phyloP scores from a whole-genome alignment of 352 stramenopile species.

The Porosira glacialis region DNA sequence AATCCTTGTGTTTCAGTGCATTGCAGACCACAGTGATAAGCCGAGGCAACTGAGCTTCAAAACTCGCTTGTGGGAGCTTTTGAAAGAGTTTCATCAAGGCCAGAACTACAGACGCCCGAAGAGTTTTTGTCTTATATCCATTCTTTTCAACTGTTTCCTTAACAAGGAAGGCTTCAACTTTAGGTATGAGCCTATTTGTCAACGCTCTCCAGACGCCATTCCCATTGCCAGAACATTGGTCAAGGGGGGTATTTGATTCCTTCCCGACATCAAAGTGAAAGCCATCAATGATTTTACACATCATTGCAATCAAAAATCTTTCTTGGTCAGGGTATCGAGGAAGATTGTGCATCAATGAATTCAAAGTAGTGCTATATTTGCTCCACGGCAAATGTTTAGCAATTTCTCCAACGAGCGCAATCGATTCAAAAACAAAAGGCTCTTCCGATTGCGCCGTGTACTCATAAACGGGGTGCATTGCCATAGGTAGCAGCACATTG shows the following conservation, averaged over 20 bases:
- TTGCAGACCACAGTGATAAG: conserved; percentile 86
- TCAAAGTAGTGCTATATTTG: conserved; percentile 91
- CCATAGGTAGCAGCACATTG: conserved; percentile 91
- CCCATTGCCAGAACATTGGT: conserved; percentile 1
- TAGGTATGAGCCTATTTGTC: conserved; percentile 80
- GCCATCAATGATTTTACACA: conserved; percentile 92
- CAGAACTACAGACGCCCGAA: conserved; percentile 90
- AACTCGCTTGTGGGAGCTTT: conserved; percentile 85
- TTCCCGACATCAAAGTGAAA: conserved; percentile 90
- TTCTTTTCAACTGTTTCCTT: conserved; percentile 79
- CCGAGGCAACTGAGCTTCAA: conserved; percentile 90
- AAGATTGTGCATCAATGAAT: conserved; percentile 86
- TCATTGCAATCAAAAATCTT: conserved; percentile 79
- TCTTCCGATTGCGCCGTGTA: conserved; percentile 89
- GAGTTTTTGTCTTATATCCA: conserved; percentile 85
- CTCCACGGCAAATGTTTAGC: conserved; percentile 90
- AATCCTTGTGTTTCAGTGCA: conserved; percentile 86
- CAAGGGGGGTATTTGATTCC: conserved; percentile 26
- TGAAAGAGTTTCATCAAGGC: conserved; percentile 95
- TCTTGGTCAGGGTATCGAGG: conserved; percentile 90
- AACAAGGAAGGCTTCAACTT: conserved; percentile 79
- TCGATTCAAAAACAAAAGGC: conserved; percentile 88
- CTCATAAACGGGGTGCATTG: conserved; percentile 95
- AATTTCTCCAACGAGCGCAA: conserved; percentile 87
- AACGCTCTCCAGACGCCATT: conserved; percentile 73